Conservation (phyloP, 2,329 filamentous ascomycete species). For the Dactylonectria estremocensis region DNA sequence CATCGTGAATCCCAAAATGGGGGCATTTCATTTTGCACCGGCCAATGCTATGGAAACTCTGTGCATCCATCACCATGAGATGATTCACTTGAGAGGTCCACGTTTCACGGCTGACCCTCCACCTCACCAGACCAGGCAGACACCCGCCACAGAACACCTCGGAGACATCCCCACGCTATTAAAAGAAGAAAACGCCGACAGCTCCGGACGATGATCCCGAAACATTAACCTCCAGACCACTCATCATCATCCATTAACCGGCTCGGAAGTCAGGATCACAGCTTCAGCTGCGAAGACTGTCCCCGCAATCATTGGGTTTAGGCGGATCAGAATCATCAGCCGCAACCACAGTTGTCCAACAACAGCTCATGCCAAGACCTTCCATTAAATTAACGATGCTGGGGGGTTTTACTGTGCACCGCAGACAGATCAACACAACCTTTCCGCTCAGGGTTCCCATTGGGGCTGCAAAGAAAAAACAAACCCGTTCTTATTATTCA, state of each 20-base stretch:
- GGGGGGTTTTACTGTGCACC: neutral
- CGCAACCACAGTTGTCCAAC: conserved; percentile 11
- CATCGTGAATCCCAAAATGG: conserved; percentile 36
- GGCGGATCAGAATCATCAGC: conserved; percentile 1
- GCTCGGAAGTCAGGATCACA: conserved; percentile 10
- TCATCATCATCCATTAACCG: conserved; percentile 4
- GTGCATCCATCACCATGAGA: conserved; percentile 17
- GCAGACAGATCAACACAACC: neutral
- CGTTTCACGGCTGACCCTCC: conserved; percentile 4
- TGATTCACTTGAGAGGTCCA: conserved; percentile 21
- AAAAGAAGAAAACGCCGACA: neutral
- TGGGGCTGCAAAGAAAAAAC: neutral
- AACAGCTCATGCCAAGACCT: conserved; percentile 9
- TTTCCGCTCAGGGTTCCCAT: neutral
- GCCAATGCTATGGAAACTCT: conserved; percentile 9
- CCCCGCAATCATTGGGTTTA: neutral
- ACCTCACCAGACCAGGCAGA: neutral
- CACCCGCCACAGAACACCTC: neutral
- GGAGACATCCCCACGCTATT: neutral
- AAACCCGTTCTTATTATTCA: neutral
- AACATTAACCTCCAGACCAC: neutral
- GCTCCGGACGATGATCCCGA: neutral
- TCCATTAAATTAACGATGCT: neutral
- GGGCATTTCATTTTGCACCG: neutral
- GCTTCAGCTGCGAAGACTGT: conserved; percentile 2